Evolutionary conservation across 345 rosid species (phyloP).

Genomic region (Turritis glabra): DNA sequence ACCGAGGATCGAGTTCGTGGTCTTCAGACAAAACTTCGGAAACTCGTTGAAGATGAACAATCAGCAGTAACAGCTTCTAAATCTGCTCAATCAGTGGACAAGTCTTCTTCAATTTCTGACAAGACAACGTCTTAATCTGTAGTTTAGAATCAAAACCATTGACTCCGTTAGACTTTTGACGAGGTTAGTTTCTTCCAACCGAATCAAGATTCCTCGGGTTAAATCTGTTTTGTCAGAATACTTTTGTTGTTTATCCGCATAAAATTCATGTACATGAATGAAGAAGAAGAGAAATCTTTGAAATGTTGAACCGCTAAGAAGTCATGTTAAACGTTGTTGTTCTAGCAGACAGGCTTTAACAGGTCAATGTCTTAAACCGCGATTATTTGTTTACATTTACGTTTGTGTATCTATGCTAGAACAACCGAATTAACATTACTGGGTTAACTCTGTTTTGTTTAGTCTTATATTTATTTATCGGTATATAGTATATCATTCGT

Average conservation of each 20-base stretch:
- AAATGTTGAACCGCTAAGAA: not conserved
- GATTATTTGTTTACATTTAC: not conserved
- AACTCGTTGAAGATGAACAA: conserved; percentile 58
- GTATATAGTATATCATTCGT: conserved; percentile 8
- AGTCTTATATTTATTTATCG: not conserved
- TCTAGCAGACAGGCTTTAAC: conserved; percentile 37
- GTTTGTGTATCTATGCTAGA: not conserved
- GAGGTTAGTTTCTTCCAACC: conserved; percentile 14
- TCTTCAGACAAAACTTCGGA: conserved; percentile 66
- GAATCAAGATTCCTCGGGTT: not conserved
- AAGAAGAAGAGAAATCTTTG: conserved; percentile 4
- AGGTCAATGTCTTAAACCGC: not conserved
- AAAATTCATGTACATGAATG: conserved; percentile 27
- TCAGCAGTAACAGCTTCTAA: conserved; percentile 43
- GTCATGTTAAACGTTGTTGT: not conserved
- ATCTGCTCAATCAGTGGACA: conserved; percentile 39
- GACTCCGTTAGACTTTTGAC: conserved; percentile 5
- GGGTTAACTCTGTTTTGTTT: not conserved
- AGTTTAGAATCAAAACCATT: conserved; percentile 5
- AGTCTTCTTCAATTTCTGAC: conserved; percentile 40
- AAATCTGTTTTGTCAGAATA: conserved; percentile 15
- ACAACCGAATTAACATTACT: not conserved
- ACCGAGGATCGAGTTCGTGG: conserved; percentile 86
- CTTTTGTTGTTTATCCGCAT: not conserved
- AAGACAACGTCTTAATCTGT: conserved; percentile 15